Conservation (phyloP, 305 asterid genomes). For the Fraxinus xanthoxyloides region DNA sequence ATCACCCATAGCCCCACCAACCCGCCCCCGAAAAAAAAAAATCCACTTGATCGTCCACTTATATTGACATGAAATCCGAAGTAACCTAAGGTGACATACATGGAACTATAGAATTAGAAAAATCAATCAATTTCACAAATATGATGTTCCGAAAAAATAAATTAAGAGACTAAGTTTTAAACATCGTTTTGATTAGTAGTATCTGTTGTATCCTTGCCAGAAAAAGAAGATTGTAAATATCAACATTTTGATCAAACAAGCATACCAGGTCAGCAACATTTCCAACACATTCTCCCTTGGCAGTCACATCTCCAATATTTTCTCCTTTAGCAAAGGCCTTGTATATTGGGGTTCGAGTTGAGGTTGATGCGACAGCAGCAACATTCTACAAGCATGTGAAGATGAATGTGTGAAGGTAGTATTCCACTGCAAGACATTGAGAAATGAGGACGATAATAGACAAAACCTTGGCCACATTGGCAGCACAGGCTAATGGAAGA, state of each 20-base stretch:
- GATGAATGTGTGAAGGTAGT: slow-evolving; percentile 21
- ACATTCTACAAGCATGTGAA: slow-evolving; percentile 63
- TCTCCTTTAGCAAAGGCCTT: slow-evolving; percentile 99
- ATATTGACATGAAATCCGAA: neutral
- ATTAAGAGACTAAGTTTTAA: neutral
- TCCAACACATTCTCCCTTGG: slow-evolving; percentile 98
- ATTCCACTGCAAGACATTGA: slow-evolving; percentile 9
- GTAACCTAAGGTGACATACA: neutral
- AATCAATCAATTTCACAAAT: neutral
- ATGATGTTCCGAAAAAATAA: slow-evolving; percentile 16
- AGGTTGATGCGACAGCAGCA: slow-evolving; percentile 90
- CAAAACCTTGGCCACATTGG: slow-evolving; percentile 90
- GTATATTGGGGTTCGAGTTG: slow-evolving; percentile 96
- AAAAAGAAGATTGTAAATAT: slow-evolving; percentile 15
- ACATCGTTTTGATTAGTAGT: slow-evolving; percentile 14
- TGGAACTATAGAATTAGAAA: neutral
- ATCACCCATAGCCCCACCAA: neutral
- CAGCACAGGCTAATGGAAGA: slow-evolving; percentile 97
- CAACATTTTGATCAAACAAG: slow-evolving; percentile 17
- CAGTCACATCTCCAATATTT: slow-evolving; percentile 98
- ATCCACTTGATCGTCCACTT: neutral
- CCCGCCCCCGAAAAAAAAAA: neutral
- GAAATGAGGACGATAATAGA: slow-evolving; percentile 17
- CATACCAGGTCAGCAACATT: slow-evolving; percentile 94
- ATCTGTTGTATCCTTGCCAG: slow-evolving; percentile 2